Conservation (phyloP, 306 rosid genomes). For the Carpinus fangiana region DNA sequence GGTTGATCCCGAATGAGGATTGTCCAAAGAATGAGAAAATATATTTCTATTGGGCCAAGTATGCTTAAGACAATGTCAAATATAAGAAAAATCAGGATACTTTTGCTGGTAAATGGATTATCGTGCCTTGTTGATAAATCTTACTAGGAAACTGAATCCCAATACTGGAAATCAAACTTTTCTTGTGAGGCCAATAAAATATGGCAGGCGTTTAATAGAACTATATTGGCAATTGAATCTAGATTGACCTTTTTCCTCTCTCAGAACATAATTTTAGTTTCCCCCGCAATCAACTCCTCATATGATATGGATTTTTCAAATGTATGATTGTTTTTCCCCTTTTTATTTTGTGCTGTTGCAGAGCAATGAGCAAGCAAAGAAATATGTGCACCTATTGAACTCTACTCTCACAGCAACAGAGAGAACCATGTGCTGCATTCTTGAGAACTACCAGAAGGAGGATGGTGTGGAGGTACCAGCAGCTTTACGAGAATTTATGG, state of each 20-base stretch:
- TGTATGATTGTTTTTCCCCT: slow-evolving; percentile 20
- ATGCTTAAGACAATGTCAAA: background rate
- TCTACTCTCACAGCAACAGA: slow-evolving; percentile 96
- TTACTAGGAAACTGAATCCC: background rate
- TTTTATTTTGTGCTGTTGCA: slow-evolving; percentile 37
- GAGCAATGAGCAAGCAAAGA: slow-evolving; percentile 83
- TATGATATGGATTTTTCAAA: background rate
- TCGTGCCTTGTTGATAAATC: background rate
- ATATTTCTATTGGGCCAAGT: background rate
- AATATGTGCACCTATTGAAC: slow-evolving; percentile 82
- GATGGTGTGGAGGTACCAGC: slow-evolving; percentile 87
- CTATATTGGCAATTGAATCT: background rate
- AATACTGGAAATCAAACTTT: background rate
- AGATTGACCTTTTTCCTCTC: too few relatives aligned
- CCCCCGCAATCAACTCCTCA: background rate
- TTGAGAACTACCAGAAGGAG: slow-evolving; percentile 89
- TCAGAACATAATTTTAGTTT: background rate
- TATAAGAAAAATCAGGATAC: background rate
- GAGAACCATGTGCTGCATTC: slow-evolving; percentile 94
- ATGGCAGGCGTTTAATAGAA: background rate
- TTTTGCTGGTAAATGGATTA: background rate
- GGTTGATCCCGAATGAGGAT: background rate
- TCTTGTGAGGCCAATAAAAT: background rate
- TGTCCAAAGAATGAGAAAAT: background rate
- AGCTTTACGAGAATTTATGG: slow-evolving; percentile 68